Evolutionary conservation across 2,329 filamentous ascomycete genomes (phyloP), one percentile per base, ranked within the genome.

Genomic region (Cordyceps javanica): DNA sequence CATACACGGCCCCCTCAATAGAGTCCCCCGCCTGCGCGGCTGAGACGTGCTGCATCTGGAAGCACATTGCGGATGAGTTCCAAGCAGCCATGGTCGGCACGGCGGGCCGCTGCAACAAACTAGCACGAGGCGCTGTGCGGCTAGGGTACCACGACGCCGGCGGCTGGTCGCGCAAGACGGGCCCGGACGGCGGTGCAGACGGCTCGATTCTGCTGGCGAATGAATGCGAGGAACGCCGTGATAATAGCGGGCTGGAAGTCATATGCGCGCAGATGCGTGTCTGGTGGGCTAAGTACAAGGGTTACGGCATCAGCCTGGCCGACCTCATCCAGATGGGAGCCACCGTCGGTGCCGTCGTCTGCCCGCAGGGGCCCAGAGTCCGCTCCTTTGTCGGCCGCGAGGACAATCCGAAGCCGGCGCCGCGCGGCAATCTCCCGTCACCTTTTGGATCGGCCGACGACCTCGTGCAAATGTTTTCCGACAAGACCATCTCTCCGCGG

Each of bases 281-380:
- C 11, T 73, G 77, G 63, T 72, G 72, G 53, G 55, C 64, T 30
- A 72, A 75, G 59, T 77, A 74, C 62, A 69, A 72, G 42, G 59
- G 61, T 32, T 71, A 67, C 52, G 62, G 65, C 19, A 71, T 82
- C 38, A 69, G 73, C 11, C 77, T 78, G 62, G 80, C 79, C 21
- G 81, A 83, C 62, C 68, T 83, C 16, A 74, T 81, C 25, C 79
- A 82, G 63, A 75, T 81, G 61, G 76, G 74, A 2, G 71, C 70
- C 68, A 77, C 67, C 53, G 71, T 80, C 42, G 79, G 74, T 8
- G 77, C 78, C 14, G 72, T 78, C 6, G 71, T 73, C 7, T 75
- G 72, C 51, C 72, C 72, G 7, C 65, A 70, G 1, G 72, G 72
- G 2, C 80, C 80, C 1, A 72, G 74, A 11, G 70, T 81, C 21